phyloP scores from a whole-genome alignment of 192 early-diverging fungal genomes.

The Chytriomyces sp. region DNA sequence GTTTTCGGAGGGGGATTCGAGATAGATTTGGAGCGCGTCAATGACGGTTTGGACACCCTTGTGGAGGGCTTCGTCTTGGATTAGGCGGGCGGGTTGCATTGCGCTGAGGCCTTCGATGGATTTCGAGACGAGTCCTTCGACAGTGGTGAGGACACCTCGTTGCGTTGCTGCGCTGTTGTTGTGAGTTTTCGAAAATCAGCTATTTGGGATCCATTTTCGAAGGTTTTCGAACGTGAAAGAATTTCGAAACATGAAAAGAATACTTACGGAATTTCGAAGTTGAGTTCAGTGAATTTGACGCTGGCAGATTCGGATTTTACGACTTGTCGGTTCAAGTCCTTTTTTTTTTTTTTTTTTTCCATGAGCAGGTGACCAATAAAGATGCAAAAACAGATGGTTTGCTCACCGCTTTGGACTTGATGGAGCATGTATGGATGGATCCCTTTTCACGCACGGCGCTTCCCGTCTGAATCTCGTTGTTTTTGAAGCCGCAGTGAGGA shows the following conservation, averaged over 20 bases:
- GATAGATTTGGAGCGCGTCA: constrained; percentile 62
- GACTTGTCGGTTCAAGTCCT: constrained; percentile 87
- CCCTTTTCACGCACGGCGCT: constrained; percentile 88
- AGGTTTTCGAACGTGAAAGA: background rate
- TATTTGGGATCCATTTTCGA: background rate
- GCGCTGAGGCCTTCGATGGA: constrained; percentile 80
- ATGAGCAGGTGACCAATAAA: too few relatives aligned
- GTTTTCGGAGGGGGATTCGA: constrained; percentile 46
- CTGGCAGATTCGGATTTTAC: constrained; percentile 84
- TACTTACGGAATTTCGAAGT: constrained; percentile 82
- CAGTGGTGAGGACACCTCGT: constrained; percentile 83
- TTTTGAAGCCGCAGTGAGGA: constrained; percentile 84
- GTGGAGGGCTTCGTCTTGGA: constrained; percentile 65
- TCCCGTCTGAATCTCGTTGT: too few relatives aligned
- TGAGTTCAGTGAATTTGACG: constrained; percentile 80
- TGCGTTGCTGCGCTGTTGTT: constrained; percentile 68
- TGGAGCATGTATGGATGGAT: constrained; percentile 63
- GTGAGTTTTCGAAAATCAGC: background rate
- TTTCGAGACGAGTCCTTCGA: constrained; percentile 81
- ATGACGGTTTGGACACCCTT: constrained; percentile 76
- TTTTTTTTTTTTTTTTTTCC: background rate
- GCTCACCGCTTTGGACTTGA: constrained; percentile 61
- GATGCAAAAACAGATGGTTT: background rate
- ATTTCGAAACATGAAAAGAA: too few relatives aligned
- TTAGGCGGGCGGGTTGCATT: constrained; percentile 81